Evolutionary conservation across 2,329 filamentous ascomycete genomes (phyloP).

Genomic region (Phaeosphaeriaceae sp.): DNA sequence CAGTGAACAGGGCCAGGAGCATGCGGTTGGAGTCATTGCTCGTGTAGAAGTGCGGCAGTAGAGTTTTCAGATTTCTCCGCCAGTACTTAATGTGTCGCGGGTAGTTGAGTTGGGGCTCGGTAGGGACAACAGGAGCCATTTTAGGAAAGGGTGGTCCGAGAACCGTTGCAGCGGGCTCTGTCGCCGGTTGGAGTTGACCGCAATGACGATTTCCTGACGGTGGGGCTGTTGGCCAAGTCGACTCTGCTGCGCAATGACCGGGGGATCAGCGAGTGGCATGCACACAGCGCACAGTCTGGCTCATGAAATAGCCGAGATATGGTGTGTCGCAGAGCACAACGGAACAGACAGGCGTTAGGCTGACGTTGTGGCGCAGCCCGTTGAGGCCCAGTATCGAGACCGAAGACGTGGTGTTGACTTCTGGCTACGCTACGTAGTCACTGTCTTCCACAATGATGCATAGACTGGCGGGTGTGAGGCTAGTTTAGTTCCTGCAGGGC

Average conservation of each 20-base stretch:
- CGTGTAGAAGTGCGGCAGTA: conserved; percentile 83
- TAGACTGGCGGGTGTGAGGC: conserved; percentile 18
- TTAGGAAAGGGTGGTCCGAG: conserved; percentile 10
- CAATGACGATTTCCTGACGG: conserved; percentile 1
- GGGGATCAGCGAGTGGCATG: conserved; percentile 4
- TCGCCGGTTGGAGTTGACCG: conserved; percentile 7
- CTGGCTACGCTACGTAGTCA: not conserved
- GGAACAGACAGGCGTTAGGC: not conserved
- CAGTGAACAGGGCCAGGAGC: conserved; percentile 85
- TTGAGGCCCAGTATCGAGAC: not conserved
- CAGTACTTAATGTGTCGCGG: conserved; percentile 83
- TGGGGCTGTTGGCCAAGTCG: conserved; percentile 4
- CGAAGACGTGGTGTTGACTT: conserved; percentile 6
- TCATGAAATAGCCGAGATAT: not conserved
- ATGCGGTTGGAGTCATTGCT: conserved; percentile 90
- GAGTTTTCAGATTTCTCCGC: conserved; percentile 82
- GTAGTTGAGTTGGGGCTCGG: conserved; percentile 42
- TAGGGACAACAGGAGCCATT: conserved; percentile 24
- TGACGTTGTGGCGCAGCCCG: no score
- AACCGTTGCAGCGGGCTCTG: conserved; percentile 8
- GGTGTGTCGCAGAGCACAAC: not conserved
- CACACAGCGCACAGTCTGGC: not conserved
- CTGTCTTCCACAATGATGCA: conserved; percentile 12
- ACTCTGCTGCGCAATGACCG: not conserved
- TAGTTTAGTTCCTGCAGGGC: conserved; percentile 14